A percentile compares a stretch with the other conserved stretches of the same genome.
phyloP scores from a whole-genome alignment of 2,329 filamentous ascomycete genomes.

The Fusarium pseudonygamai region DNA sequence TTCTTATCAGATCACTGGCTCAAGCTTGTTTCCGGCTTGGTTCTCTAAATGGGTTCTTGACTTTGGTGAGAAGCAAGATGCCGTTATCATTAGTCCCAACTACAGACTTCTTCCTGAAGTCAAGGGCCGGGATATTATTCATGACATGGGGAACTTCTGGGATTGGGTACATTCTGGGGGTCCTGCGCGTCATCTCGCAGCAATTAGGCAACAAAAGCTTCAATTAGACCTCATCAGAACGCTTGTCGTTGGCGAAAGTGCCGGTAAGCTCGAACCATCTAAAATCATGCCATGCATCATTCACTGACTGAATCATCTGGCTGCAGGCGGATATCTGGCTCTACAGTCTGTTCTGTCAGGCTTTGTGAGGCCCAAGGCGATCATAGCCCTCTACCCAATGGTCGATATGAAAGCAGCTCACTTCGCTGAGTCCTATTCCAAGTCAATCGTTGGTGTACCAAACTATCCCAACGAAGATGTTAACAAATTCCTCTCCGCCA shows the following conservation, averaged over 20 bases:
- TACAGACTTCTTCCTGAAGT: not conserved
- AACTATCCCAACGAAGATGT: not conserved
- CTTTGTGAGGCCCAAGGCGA: not conserved
- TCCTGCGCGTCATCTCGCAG: not conserved
- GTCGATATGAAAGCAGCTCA: not conserved
- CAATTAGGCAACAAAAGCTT: rapidly evolving
- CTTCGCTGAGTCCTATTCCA: not conserved
- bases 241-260: not conserved
- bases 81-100: not conserved
- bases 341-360: not conserved
- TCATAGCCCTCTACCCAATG: not conserved
- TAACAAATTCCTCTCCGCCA: not conserved
- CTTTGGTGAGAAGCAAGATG: not conserved
- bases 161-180: not conserved
- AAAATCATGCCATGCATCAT: not conserved
- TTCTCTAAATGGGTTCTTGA: not conserved
- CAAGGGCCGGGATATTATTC: not conserved
- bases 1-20: not conserved
- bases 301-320: not conserved
- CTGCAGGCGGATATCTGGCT: not conserved
- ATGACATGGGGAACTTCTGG: not conserved
- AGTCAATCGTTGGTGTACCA: not conserved
- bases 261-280: not conserved
- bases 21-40: not conserved
- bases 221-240: rapidly evolving